Conservation (phyloP, 2,329 filamentous ascomycete species). For the Myriosclerotinia curreyana region DNA sequence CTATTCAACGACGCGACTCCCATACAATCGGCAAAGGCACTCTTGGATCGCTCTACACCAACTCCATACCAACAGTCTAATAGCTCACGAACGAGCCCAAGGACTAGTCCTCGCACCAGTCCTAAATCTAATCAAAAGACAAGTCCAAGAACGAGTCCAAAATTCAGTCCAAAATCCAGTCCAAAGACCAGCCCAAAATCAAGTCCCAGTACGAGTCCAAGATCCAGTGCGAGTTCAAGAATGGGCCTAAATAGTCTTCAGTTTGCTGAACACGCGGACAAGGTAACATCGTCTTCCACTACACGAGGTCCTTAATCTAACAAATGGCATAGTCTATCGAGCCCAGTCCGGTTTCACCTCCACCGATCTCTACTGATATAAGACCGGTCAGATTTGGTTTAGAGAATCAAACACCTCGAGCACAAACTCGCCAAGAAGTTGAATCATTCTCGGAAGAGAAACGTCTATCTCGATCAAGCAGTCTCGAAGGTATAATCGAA, state of each 20-base stretch:
- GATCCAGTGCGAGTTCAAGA: slow-evolving; percentile 3
- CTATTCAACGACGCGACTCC: slow-evolving; percentile 10
- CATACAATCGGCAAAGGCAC: slow-evolving; percentile 15
- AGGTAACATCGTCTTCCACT: slow-evolving; percentile 26
- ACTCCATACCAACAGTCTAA: slow-evolving; percentile 36
- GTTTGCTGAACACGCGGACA: slow-evolving; percentile 25
- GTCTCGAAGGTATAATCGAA: slow-evolving; percentile 65
- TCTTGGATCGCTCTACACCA: slow-evolving; percentile 36
- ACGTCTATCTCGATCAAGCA: slow-evolving; percentile 55
- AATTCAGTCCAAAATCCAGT: slow-evolving; percentile 4
- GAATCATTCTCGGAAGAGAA: slow-evolving; percentile 52
- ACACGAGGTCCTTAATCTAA: neutral
- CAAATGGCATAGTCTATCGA: slow-evolving; percentile 30
- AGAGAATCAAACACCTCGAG: slow-evolving; percentile 73
- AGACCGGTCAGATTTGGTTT: slow-evolving; percentile 62
- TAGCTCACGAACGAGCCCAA: slow-evolving; percentile 24
- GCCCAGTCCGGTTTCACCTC: slow-evolving; percentile 47
- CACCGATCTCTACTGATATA: slow-evolving; percentile 74
- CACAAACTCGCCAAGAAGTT: slow-evolving; percentile 77
- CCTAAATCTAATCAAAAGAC: slow-evolving; percentile 6
- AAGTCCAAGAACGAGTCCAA: slow-evolving; percentile 6
- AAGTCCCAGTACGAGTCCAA: slow-evolving; percentile 10
- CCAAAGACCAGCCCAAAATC: slow-evolving; percentile 2
- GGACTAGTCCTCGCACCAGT: slow-evolving; percentile 15
- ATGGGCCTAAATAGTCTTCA: slow-evolving; percentile 9